A percentile compares a stretch with the other conserved stretches of the same genome.
These are phyloP conservation scores for Penicillium palitans DNA, from an alignment of 2,329 filamentous ascomycete genomes.

Conservation along the genomic window DNA sequence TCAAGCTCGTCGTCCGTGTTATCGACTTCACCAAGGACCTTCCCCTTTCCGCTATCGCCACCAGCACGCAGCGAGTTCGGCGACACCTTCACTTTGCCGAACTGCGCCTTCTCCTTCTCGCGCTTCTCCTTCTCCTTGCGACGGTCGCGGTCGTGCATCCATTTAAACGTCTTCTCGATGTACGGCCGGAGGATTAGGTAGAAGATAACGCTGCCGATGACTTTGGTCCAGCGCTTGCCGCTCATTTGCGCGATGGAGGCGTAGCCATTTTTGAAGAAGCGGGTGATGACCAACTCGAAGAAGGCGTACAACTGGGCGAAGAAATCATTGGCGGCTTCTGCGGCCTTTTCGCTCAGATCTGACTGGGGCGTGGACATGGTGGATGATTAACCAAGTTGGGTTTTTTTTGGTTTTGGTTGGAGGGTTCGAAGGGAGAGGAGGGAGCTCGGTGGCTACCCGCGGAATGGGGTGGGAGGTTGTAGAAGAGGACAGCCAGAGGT, in stretches of 20 bases:
- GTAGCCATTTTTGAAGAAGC: slow-evolving; percentile 44
- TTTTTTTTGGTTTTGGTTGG: slow-evolving; percentile 4
- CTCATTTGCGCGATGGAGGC: slow-evolving; percentile 47
- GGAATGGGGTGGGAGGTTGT: background rate
- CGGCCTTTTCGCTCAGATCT: slow-evolving; percentile 27
- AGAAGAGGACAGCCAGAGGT: background rate
- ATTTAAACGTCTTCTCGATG: slow-evolving; percentile 66
- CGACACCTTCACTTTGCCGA: slow-evolving; percentile 57
- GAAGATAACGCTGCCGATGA: slow-evolving; percentile 69
- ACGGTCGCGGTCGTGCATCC: slow-evolving; percentile 47
- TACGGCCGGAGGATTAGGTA: slow-evolving; percentile 75
- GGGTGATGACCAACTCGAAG: slow-evolving; percentile 27
- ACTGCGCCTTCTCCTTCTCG: slow-evolving; percentile 53
- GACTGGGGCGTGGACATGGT: slow-evolving; percentile 24
- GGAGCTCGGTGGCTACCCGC: background rate
- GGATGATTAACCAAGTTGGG: background rate
- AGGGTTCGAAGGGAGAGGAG: background rate
- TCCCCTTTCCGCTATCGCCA: slow-evolving; percentile 50
- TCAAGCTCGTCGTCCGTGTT: slow-evolving; percentile 47
- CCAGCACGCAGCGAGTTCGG: slow-evolving; percentile 65
- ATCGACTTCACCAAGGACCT: slow-evolving; percentile 43
- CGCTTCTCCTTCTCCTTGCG: slow-evolving; percentile 56
- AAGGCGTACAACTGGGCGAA: slow-evolving; percentile 31
- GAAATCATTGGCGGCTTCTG: slow-evolving; percentile 34
- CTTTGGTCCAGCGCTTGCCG: slow-evolving; percentile 59